Evolutionary conservation across 345 rosid species (phyloP).

Genomic region (Camelina sativa): DNA sequence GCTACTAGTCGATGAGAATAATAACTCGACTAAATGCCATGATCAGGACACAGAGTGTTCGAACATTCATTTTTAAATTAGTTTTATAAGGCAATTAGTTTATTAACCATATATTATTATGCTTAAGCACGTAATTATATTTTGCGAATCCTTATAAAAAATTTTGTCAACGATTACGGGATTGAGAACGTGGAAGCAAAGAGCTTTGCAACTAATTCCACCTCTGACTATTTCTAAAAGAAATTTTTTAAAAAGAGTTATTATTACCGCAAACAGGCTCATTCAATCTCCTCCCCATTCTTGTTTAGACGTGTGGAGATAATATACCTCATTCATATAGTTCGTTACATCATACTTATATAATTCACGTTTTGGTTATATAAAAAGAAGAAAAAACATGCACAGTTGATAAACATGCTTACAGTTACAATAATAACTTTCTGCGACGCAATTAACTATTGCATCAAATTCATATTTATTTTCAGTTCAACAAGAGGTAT

Average conservation of each 20-base stretch:
- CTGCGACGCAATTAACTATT: not conserved
- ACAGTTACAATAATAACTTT: not conserved
- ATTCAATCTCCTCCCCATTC: not conserved
- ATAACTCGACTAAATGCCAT: constrained; percentile 29
- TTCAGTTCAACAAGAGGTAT: constrained; percentile 63
- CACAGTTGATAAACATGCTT: not conserved
- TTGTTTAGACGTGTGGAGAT: not conserved
- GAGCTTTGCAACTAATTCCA: not conserved
- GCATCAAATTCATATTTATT: not conserved
- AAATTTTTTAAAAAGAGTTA: not conserved
- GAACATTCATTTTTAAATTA: not conserved
- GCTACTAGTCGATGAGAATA: constrained; percentile 26
- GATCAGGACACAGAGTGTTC: constrained; percentile 36
- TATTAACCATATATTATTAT: constrained; percentile 13
- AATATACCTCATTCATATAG: not conserved
- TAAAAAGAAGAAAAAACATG: too few species aligned
- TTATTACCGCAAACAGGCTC: not conserved
- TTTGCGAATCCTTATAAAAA: constrained; percentile 14
- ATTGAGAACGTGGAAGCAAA: constrained; percentile 43
- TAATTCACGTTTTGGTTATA: not conserved
- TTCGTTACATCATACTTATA: not conserved
- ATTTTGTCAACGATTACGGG: constrained; percentile 36
- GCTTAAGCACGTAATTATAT: constrained; percentile 40
- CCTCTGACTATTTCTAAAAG: not conserved
- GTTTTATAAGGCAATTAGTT: constrained; percentile 29